Evolutionary conservation across 202 grass and related monocot genomes (phyloP).

Genomic region (Carex sylvatica): DNA sequence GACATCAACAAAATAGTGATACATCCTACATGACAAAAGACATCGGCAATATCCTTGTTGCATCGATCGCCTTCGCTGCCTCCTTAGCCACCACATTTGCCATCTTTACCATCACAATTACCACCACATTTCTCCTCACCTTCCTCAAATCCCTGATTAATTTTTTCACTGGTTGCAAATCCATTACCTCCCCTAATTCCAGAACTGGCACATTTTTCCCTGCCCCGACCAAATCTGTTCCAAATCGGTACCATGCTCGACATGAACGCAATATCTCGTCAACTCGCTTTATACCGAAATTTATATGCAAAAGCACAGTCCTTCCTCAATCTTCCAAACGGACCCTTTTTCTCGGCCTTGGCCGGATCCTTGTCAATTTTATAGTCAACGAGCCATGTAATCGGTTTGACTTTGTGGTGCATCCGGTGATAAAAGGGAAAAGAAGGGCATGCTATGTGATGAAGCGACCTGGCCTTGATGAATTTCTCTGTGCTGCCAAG

Average conservation of each 20-base stretch:
- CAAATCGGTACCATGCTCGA: background rate
- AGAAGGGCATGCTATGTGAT: background rate
- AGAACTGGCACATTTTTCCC: background rate
- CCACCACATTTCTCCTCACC: background rate
- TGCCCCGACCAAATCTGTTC: background rate
- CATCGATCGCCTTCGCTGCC: background rate
- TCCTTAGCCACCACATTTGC: background rate
- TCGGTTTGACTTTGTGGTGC: background rate
- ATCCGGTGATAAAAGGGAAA: slow-evolving; percentile 4
- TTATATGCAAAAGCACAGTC: background rate
- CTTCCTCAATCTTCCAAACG: background rate
- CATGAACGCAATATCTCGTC: background rate
- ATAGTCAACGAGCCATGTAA: background rate
- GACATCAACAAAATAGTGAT: background rate
- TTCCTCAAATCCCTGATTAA: slow-evolving; percentile 9
- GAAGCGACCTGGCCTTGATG: background rate
- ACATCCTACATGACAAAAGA: background rate
- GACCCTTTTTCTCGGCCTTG: background rate
- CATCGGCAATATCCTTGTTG: background rate
- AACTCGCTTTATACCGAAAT: background rate
- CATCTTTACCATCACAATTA: background rate
- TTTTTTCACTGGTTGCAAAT: background rate
- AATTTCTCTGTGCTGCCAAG: slow-evolving; percentile 13
- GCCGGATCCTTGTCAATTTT: background rate
- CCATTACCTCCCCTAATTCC: background rate